These are phyloP conservation scores for Vaucheria bursata DNA, from an alignment of 352 stramenopile genomes.

Conservation along the genomic window DNA sequence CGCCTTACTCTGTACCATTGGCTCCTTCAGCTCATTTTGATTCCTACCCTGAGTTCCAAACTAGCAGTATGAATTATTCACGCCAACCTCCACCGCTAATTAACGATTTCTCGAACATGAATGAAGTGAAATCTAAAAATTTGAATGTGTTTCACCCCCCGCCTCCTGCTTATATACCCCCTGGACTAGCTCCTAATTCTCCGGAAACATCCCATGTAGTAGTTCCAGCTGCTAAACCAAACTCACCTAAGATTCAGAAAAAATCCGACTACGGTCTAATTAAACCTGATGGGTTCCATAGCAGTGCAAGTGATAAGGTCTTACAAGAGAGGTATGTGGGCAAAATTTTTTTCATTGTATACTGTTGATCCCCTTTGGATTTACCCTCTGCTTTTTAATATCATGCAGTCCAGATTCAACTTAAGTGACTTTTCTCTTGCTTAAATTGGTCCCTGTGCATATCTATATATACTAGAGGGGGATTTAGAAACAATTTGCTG, in stretches of 20 bases:
- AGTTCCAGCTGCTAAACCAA: neutral
- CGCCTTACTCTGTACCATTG: too few relatives aligned
- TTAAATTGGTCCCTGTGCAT: neutral
- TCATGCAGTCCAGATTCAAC: neutral
- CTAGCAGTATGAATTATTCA: too few relatives aligned
- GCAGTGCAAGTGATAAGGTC: constrained; percentile 44
- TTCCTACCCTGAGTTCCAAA: too few relatives aligned
- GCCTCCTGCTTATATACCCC: neutral
- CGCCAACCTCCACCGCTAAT: too few relatives aligned
- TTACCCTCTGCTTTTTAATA: neutral
- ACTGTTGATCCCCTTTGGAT: neutral
- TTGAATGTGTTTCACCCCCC: constrained; percentile 2
- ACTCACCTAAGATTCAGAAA: neutral
- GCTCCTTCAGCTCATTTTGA: too few relatives aligned
- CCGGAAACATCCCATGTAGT: neutral
- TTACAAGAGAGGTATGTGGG: constrained; percentile 41
- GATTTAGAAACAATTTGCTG: too few relatives aligned
- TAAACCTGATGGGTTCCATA: constrained; percentile 48
- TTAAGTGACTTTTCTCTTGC: neutral
- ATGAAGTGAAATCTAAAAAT: too few relatives aligned
- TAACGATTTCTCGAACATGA: too few relatives aligned
- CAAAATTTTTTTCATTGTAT: too few relatives aligned
- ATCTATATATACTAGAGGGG: too few relatives aligned
- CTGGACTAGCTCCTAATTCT: neutral
- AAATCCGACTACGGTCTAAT: constrained; percentile 29